Base-by-base conservation (phyloP, 208 protist genomes). In the Trypanosoma rangeli region DNA sequence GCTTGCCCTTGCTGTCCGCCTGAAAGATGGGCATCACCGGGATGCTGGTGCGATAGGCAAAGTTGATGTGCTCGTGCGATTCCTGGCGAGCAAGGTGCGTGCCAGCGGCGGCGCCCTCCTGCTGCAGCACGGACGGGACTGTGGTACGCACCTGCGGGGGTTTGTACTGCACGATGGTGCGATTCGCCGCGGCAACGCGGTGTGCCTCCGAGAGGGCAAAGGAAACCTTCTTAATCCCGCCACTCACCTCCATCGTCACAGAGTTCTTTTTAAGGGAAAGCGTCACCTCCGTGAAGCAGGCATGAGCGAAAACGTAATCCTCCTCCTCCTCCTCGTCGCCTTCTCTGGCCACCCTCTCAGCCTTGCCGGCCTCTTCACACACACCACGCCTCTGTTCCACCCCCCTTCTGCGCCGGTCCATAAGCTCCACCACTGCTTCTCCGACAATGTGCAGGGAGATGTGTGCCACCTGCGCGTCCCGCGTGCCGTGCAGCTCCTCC, bases 21-120 rank as follows among this genome's bases (percentile, higher is more conserved):
- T 68, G 71, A 52, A 94, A 96, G 37, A 94, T 73, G 0, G 91
- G 87, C 82, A 91, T 88, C 53, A 94, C 83, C 22, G 91, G 91
- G 3, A 76, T 74, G 29, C 78, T 84, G 26, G 81, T 89, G 62
- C 84, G 78, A 58, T 88, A 96, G 20, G 83, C 70, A 76, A 96
- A 87, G 49, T 44, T 59, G 5, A 94, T 62, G 58, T 95, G 90
- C 8, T 79, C 68, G 22, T 35, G 33, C 39, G 29, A 49, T 20
- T 62, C 33, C 33, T 42, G 33, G 15, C 49, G 57, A 33, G 15
- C 28, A 16, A 12, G 22, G 52, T 26, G 26, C 29, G 28, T 28
- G n/a, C 20, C 28, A 1, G 26, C 8, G 26, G 31, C 8, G 22
- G 58, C 16, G 37, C 35, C 31, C 8, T 52, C 39, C n/a, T 13